phyloP scores from a whole-genome alignment of 202 grass and related monocot genomes.

The Schoenoplectus tabernaemontani region DNA sequence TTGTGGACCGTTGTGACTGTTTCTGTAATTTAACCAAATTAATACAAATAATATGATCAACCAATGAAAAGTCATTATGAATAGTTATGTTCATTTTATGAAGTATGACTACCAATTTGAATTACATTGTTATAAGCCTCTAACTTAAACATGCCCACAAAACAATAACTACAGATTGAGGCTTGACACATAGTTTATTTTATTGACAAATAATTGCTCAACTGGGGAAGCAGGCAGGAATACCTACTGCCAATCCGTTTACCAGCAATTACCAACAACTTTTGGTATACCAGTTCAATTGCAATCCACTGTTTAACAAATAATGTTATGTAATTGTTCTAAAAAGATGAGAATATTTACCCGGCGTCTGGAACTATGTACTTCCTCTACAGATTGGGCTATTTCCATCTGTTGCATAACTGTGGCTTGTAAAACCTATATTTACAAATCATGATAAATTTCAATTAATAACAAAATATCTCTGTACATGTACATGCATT shows the following conservation, averaged over 20 bases:
- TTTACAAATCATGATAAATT: not conserved
- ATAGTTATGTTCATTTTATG: not conserved
- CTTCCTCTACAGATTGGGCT: slow-evolving; percentile 59
- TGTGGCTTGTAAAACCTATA: slow-evolving; percentile 74
- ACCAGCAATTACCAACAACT: too few species aligned
- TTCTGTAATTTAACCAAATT: not conserved
- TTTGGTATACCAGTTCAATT: not conserved
- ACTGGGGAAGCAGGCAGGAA: not conserved
- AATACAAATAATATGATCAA: not conserved
- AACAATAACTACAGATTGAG: not conserved
- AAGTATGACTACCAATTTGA: not conserved
- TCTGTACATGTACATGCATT: not conserved
- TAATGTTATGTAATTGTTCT: not conserved
- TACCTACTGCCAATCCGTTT: not conserved
- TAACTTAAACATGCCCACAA: not conserved
- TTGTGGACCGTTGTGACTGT: too few species aligned
- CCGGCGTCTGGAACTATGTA: slow-evolving; percentile 37
- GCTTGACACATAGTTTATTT: not conserved
- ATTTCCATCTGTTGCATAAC: slow-evolving; percentile 82
- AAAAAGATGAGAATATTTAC: slow-evolving; percentile 33
- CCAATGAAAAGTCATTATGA: not conserved
- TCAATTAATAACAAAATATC: not conserved
- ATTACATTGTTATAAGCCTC: not conserved
- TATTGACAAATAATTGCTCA: too few species aligned
- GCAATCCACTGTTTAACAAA: not conserved